Evolutionary conservation across 2,329 filamentous ascomycete genomes (phyloP).

Genomic region (Diaporthe sp.): DNA sequence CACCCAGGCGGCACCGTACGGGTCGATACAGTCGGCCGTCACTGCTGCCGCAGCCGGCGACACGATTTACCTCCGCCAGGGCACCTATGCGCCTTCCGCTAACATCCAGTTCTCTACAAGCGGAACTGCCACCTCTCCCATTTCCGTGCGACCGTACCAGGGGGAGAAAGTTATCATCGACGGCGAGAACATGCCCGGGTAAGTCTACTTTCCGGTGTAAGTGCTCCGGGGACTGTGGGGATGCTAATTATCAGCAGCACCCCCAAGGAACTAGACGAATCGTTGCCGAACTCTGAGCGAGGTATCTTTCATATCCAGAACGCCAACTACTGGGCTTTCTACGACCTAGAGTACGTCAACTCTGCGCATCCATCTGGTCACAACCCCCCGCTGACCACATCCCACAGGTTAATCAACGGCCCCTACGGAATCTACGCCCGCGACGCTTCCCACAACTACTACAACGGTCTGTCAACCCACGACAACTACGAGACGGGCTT

Average conservation of each 20-base stretch:
- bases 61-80: slow-evolving; percentile 59
- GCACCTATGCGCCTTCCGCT: slow-evolving; percentile 59
- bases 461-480: slow-evolving; percentile 53
- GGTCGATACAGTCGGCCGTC: slow-evolving; percentile 62
- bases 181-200: slow-evolving; percentile 23
- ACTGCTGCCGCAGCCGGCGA: slow-evolving; percentile 61
- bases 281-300: slow-evolving; percentile 57
- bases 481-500: slow-evolving; percentile 57
- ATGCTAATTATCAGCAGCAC: slow-evolving; percentile 56
- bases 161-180: slow-evolving; percentile 3
- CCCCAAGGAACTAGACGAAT: slow-evolving; percentile 56
- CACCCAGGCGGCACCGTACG: slow-evolving; percentile 56
- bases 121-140: slow-evolving; percentile 52
- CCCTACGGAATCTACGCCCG: slow-evolving; percentile 55
- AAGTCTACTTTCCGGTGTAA: not conserved
- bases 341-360: slow-evolving; percentile 49
- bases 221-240: no score
- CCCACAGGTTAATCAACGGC: slow-evolving; percentile 46
- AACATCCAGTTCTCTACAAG: slow-evolving; percentile 63
- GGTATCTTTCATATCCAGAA: slow-evolving; percentile 62
- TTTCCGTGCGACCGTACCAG: slow-evolving; percentile 13
- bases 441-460: slow-evolving; percentile 55
- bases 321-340: slow-evolving; percentile 62
- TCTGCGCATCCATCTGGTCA: slow-evolving; percentile 39
- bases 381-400: not conserved